Conservation (phyloP, 495 filamentous ascomycete genomes). For the Hypoxylon fragiforme region DNA sequence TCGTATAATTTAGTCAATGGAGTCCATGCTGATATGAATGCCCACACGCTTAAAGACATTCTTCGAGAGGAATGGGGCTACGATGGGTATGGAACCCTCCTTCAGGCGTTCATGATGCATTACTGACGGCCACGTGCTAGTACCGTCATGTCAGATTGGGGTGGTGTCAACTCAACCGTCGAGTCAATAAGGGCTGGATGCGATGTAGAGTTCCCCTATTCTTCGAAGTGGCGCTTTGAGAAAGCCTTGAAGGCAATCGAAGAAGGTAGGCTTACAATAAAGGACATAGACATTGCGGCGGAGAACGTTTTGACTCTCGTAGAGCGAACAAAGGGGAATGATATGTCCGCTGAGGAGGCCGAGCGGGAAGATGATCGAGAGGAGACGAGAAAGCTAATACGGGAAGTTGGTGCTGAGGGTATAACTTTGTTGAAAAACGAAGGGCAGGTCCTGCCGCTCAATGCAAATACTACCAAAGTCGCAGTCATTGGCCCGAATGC, state of each 20-base stretch:
- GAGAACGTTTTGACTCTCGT: conserved; percentile 71
- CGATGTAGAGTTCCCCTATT: conserved; percentile 80
- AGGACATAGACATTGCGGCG: conserved; percentile 54
- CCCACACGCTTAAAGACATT: conserved; percentile 69
- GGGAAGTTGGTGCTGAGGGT: conserved; percentile 70
- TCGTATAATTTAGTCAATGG: conserved; percentile 88
- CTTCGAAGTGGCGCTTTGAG: conserved; percentile 69
- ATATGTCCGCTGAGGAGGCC: conserved; percentile 60
- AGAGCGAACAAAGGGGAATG: conserved; percentile 63
- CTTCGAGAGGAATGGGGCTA: conserved; percentile 76
- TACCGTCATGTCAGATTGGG: conserved; percentile 76
- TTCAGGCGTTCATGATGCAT: conserved; percentile 1
- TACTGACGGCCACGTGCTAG: conserved; percentile 45
- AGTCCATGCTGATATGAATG: conserved; percentile 73
- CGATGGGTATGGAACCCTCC: conserved; percentile 65
- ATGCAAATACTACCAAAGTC: conserved; percentile 60
- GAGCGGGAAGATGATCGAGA: conserved; percentile 67
- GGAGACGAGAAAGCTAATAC: conserved; percentile 68
- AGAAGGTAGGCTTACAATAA: conserved; percentile 58
- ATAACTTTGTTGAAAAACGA: conserved; percentile 83
- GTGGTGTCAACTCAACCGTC: conserved; percentile 67
- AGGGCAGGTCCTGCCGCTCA: conserved; percentile 65
- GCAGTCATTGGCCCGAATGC: conserved; percentile 85
- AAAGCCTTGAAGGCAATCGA: conserved; percentile 65
- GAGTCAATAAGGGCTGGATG: conserved; percentile 74